Evolutionary conservation across 2,329 filamentous ascomycete species (phyloP).

Genomic region (Penicillium sp.): DNA sequence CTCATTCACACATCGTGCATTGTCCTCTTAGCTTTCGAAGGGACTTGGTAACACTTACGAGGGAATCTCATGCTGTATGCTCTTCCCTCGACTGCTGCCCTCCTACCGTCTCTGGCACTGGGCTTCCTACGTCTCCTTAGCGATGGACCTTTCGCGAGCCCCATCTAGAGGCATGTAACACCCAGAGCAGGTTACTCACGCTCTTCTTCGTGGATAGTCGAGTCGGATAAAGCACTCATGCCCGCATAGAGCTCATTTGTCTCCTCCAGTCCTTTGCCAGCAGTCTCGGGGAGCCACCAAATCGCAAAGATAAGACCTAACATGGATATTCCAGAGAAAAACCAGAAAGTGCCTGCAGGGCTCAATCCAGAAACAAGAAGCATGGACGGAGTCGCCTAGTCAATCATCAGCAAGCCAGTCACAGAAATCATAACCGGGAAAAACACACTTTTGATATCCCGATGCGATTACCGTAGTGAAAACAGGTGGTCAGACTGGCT

Average conservation of each 20-base stretch:
- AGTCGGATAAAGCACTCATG: neutral
- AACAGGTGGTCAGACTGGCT: conserved; percentile 45
- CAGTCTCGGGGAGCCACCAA: conserved; percentile 5
- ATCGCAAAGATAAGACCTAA: conserved; percentile 2
- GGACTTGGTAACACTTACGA: no score
- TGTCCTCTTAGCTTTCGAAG: no score
- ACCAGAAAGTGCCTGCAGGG: conserved; percentile 7
- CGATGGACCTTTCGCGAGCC: no score
- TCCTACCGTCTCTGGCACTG: no score
- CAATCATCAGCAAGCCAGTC: neutral
- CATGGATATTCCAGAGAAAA: conserved; percentile 3
- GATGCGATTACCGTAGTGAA: conserved; percentile 43
- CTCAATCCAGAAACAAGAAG: neutral
- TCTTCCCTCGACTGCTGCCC: no score
- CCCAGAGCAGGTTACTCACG: no score
- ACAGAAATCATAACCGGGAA: no score
- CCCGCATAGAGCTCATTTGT: conserved; percentile 5
- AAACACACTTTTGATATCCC: conserved; percentile 26
- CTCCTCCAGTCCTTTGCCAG: conserved; percentile 3
- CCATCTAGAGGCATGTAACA: no score
- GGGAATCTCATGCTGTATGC: no score
- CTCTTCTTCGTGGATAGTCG: no score
- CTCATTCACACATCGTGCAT: no score
- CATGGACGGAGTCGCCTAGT: conserved; percentile 6
- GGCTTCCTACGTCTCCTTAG: no score